Conservation (phyloP, 1,284 basidiomycete genomes). For the Papiliotrema laurentii region DNA sequence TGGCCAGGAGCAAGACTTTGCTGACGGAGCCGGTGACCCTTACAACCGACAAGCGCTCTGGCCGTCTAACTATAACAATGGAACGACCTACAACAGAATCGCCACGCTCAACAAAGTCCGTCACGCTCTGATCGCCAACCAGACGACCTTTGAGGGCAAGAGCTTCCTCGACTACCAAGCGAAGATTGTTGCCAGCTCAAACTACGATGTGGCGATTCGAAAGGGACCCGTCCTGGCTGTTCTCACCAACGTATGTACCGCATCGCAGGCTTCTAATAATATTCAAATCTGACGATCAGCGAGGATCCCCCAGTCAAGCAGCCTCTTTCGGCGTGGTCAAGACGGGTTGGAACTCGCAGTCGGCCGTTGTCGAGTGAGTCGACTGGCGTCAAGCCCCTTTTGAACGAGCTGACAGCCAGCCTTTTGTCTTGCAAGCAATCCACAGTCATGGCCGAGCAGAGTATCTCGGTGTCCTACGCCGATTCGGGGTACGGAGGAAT, state of each 20-base stretch:
- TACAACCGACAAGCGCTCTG: conserved; percentile 73
- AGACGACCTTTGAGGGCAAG: conserved; percentile 50
- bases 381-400: background rate
- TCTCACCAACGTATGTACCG: conserved; percentile 62
- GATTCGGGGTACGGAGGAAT: conserved; percentile 38
- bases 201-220: conserved; percentile 62
- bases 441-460: conserved; percentile 35
- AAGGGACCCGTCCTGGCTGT: conserved; percentile 67
- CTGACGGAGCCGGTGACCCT: conserved; percentile 57
- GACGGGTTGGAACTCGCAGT: conserved; percentile 36
- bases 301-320: conserved; percentile 36
- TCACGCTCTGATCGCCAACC: conserved; percentile 57
- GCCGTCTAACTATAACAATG: conserved; percentile 54
- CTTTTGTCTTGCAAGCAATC: conserved; percentile 39
- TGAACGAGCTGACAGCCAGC: conserved; percentile 9
- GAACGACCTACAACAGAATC: conserved; percentile 60
- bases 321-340: conserved; percentile 32
- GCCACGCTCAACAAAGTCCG: conserved; percentile 66
- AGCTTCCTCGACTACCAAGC: conserved; percentile 58
- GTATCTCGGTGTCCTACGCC: conserved; percentile 40
- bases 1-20: conserved; percentile 66
- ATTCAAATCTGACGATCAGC: conserved; percentile 17
- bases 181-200: conserved; percentile 58
- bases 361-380: conserved; percentile 41
- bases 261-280: background rate